Conservation (phyloP, 495 filamentous ascomycete species). For the Penicillium alfredii region DNA sequence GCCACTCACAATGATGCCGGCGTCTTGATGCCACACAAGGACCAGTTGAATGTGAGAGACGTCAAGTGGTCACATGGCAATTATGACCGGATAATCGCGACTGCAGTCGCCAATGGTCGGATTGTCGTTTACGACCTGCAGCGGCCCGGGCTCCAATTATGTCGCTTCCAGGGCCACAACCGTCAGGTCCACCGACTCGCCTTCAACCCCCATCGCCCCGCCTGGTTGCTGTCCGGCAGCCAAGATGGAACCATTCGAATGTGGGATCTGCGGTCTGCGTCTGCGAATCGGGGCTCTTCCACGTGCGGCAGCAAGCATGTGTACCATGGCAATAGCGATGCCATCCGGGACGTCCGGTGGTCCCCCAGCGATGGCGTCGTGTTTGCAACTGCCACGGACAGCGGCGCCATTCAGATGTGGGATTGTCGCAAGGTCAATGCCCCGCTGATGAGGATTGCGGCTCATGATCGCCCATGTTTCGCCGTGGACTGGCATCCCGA, state of each 20-base stretch:
- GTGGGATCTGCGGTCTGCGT: slow-evolving; percentile 62
- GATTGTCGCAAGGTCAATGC: slow-evolving; percentile 55
- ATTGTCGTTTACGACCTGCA: slow-evolving; percentile 83
- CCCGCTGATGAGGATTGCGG: slow-evolving; percentile 67
- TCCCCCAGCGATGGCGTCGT: slow-evolving; percentile 75
- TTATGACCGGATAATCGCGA: slow-evolving; percentile 65
- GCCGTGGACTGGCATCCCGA: slow-evolving; percentile 95
- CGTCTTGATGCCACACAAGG: slow-evolving; percentile 51
- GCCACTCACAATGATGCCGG: slow-evolving; percentile 51
- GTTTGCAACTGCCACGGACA: slow-evolving; percentile 89
- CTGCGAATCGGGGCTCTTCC: slow-evolving; percentile 42
- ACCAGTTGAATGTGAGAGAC: slow-evolving; percentile 75
- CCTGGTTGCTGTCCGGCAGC: slow-evolving; percentile 77
- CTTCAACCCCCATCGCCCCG: slow-evolving; percentile 76
- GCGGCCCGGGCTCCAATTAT: slow-evolving; percentile 64
- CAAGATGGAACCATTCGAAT: slow-evolving; percentile 86
- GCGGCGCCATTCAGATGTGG: slow-evolving; percentile 69
- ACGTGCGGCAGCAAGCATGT: slow-evolving; percentile 50
- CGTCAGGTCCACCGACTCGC: slow-evolving; percentile 89
- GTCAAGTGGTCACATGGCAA: slow-evolving; percentile 76
- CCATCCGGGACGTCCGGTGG: slow-evolving; percentile 83
- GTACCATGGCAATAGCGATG: slow-evolving; percentile 64
- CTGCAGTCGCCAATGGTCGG: slow-evolving; percentile 78
- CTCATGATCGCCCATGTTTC: slow-evolving; percentile 73
- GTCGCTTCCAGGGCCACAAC: slow-evolving; percentile 75